Percentiles rank a stretch among this genome's conserved stretches.
These are phyloP conservation scores for Guadua angustifolia DNA, from an alignment of 176 grass and related monocot genomes.

Conservation along the genomic window DNA sequence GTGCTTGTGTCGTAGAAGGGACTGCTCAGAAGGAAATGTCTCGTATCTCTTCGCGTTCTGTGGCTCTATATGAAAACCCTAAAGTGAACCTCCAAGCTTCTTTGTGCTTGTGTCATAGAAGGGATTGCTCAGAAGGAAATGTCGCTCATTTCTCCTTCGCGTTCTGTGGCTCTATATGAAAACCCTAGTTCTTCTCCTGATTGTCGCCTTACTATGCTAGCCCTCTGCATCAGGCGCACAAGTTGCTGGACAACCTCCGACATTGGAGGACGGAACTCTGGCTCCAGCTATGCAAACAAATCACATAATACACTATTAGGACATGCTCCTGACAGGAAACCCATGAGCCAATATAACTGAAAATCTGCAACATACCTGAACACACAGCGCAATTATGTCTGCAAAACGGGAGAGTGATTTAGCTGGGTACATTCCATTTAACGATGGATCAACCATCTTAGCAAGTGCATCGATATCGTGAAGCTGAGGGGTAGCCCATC, in stretches of 20 bases:
- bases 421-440: slow-evolving; percentile 98
- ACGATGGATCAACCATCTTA: slow-evolving; percentile 94
- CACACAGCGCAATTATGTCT: slow-evolving; percentile 91
- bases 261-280: slow-evolving; percentile 96
- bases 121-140: slow-evolving; percentile 59
- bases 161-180: slow-evolving; percentile 77
- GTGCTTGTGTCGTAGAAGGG: not conserved
- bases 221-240: slow-evolving; percentile 85
- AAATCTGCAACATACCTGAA: slow-evolving; percentile 64
- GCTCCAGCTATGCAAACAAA: slow-evolving; percentile 66
- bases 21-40: slow-evolving; percentile 70
- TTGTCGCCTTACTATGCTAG: slow-evolving; percentile 73
- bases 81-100: not conserved
- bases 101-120: not conserved
- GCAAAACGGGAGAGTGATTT: slow-evolving; percentile 97
- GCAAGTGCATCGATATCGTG: slow-evolving; percentile 95
- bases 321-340: not conserved
- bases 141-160: slow-evolving; percentile 62
- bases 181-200: slow-evolving; percentile 94
- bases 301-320: slow-evolving; percentile 7
- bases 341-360: not conserved
- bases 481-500: slow-evolving; percentile 97
- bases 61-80: slow-evolving; percentile 78
- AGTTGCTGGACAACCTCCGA: slow-evolving; percentile 97
- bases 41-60: slow-evolving; percentile 64